These are phyloP conservation scores for Epithemia pelagica DNA, from an alignment of 108 stramenopile species.

Conservation along the genomic window DNA sequence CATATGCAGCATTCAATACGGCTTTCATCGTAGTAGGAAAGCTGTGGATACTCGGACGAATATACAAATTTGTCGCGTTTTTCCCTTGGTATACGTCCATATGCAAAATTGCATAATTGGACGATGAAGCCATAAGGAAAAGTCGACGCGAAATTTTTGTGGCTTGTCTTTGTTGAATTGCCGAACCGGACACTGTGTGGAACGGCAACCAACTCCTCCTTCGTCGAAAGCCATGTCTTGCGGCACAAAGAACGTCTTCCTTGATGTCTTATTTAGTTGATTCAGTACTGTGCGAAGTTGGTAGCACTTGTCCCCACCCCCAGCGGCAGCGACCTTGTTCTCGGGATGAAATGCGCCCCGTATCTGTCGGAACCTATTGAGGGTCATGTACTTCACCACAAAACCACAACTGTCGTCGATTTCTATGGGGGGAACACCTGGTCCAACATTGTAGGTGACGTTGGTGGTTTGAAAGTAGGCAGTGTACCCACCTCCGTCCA, in stretches of 20 bases:
- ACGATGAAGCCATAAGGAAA: background rate
- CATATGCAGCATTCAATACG: slow-evolving; percentile 7
- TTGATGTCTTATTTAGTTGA: background rate
- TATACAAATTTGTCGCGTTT: slow-evolving; percentile 6
- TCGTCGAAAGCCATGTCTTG: background rate
- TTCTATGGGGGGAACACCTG: background rate
- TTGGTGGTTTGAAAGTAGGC: slow-evolving; percentile 1
- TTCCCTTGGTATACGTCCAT: slow-evolving; percentile 17
- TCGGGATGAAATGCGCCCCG: slow-evolving; percentile 8
- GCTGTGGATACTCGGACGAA: background rate
- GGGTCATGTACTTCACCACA: background rate
- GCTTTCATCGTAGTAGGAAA: slow-evolving; percentile 18
- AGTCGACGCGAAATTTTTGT: slow-evolving; percentile 15
- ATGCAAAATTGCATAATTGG: slow-evolving; percentile 10
- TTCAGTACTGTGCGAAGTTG: background rate
- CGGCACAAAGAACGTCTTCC: background rate
- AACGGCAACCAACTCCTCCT: slow-evolving; percentile 15
- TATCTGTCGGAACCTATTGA: slow-evolving; percentile 1
- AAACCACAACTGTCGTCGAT: background rate
- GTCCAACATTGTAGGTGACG: background rate
- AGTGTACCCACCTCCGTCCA: slow-evolving; percentile 10
- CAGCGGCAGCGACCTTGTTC: background rate
- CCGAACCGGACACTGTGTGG: slow-evolving; percentile 5
- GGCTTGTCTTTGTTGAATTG: slow-evolving; percentile 26
- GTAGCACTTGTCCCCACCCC: background rate